Evolutionary conservation across 2,329 filamentous ascomycete genomes (phyloP).

Genomic region (Stachybotrys elegans): DNA sequence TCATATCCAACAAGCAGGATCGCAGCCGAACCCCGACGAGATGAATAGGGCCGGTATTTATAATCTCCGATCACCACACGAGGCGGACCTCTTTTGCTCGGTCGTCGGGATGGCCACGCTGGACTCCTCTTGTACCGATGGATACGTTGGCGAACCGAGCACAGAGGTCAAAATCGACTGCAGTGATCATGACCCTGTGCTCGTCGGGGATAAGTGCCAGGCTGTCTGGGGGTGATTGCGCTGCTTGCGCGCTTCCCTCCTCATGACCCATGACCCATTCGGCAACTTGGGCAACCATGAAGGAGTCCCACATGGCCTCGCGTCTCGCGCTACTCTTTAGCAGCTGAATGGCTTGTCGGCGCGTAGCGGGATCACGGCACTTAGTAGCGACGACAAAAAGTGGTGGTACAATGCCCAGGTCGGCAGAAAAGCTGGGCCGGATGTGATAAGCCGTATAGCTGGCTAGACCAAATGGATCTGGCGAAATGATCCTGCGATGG

Average conservation of each 20-base stretch:
- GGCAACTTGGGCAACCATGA: constrained; percentile 50
- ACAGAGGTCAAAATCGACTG: constrained; percentile 53
- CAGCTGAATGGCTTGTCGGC: constrained; percentile 57
- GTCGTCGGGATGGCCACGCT: constrained; percentile 38
- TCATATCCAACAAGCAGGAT: too few relatives aligned
- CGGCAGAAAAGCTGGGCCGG: constrained; percentile 58
- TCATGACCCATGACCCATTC: constrained; percentile 52
- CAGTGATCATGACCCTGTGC: constrained; percentile 50
- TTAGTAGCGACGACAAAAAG: constrained; percentile 64
- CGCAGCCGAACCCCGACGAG: too few relatives aligned
- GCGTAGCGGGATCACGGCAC: constrained; percentile 52
- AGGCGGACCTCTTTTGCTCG: constrained; percentile 43
- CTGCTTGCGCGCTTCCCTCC: constrained; percentile 35
- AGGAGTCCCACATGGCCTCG: constrained; percentile 67
- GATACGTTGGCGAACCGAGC: constrained; percentile 43
- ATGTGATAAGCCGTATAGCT: constrained; percentile 44
- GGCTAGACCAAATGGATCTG: constrained; percentile 34
- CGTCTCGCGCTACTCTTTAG: constrained; percentile 54
- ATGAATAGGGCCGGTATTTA: too few relatives aligned
- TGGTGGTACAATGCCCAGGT: constrained; percentile 59
- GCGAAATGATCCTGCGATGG: constrained; percentile 24
- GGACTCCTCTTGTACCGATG: constrained; percentile 50
- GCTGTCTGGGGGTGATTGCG: background rate
- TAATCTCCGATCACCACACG: constrained; percentile 36
- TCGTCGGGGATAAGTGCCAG: constrained; percentile 40